These are phyloP conservation scores for Colletotrichum magnum DNA, from an alignment of 2,329 filamentous ascomycete species.

Conservation along the genomic window DNA sequence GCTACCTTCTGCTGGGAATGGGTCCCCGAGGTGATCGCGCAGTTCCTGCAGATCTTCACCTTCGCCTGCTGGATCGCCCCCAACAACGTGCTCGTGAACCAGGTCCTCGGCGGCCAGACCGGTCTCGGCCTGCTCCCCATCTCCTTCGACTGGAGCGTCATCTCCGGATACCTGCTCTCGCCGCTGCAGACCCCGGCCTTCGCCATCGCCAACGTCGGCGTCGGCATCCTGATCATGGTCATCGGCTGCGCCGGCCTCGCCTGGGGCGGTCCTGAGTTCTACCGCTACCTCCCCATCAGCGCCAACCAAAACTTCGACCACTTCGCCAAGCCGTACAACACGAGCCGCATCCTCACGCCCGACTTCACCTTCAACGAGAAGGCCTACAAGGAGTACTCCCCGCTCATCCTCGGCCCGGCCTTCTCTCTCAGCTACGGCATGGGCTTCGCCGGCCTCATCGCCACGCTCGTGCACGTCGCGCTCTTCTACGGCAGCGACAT, in stretches of 20 bases:
- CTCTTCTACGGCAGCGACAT: conserved; percentile 69
- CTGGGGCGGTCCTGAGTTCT: conserved; percentile 62
- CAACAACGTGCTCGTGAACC: conserved; percentile 71
- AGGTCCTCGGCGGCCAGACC: conserved; percentile 72
- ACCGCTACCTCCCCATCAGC: conserved; percentile 62
- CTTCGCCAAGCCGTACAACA: conserved; percentile 71
- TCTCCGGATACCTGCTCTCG: conserved; percentile 64
- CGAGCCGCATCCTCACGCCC: conserved; percentile 68
- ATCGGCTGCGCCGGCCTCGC: conserved; percentile 63
- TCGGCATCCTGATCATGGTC: conserved; percentile 69
- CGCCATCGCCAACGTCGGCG: conserved; percentile 69
- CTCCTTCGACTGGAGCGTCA: conserved; percentile 68
- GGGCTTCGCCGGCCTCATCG: conserved; percentile 68
- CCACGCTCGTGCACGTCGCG: conserved; percentile 65
- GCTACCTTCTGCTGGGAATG: conserved; percentile 61
- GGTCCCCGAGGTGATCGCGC: conserved; percentile 37
- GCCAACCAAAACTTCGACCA: conserved; percentile 73
- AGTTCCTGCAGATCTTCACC: conserved; percentile 61
- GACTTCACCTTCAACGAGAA: conserved; percentile 70
- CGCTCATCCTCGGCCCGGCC: conserved; percentile 67
- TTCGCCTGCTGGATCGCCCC: conserved; percentile 75
- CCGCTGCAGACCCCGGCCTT: conserved; percentile 67
- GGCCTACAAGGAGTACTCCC: conserved; percentile 72
- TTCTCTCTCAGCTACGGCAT: conserved; percentile 70
- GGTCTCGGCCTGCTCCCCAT: conserved; percentile 72